Evolutionary conservation across 2,329 filamentous ascomycete genomes (phyloP).

Genomic region (Shiraia sp.): DNA sequence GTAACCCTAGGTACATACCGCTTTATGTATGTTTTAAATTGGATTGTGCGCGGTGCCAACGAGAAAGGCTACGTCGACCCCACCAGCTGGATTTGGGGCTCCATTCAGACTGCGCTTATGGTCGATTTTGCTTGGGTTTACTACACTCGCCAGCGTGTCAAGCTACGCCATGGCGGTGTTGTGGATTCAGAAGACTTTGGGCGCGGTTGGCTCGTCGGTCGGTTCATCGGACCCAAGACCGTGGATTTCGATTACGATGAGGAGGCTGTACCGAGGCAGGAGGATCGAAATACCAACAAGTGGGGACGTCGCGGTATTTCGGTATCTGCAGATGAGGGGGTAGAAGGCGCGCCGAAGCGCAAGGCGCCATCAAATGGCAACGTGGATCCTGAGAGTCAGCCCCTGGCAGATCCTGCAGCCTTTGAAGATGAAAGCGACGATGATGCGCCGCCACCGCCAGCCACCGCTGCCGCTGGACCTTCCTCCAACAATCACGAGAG

Average conservation of each 20-base stretch:
- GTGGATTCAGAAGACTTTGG: slow-evolving; percentile 88
- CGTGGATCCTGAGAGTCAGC: slow-evolving; percentile 39
- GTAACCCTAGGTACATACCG: slow-evolving; percentile 85
- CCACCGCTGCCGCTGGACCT: slow-evolving; percentile 9
- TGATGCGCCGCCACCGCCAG: slow-evolving; percentile 37
- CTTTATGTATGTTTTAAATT: slow-evolving; percentile 87
- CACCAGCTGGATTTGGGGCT: slow-evolving; percentile 80
- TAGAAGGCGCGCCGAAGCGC: slow-evolving; percentile 39
- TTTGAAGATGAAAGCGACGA: slow-evolving; percentile 54
- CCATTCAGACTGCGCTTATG: slow-evolving; percentile 88
- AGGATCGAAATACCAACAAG: slow-evolving; percentile 40
- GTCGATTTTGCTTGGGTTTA: slow-evolving; percentile 97
- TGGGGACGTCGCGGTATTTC: slow-evolving; percentile 64
- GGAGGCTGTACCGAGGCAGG: slow-evolving; percentile 55
- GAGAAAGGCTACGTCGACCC: slow-evolving; percentile 63
- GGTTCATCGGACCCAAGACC: slow-evolving; percentile 68
- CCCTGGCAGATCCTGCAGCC: slow-evolving; percentile 51
- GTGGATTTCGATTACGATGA: slow-evolving; percentile 57
- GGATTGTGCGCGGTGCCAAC: slow-evolving; percentile 73
- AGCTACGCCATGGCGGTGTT: slow-evolving; percentile 83
- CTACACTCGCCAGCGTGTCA: slow-evolving; percentile 89
- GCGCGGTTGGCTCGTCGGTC: slow-evolving; percentile 80
- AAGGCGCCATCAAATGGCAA: slow-evolving; percentile 17
- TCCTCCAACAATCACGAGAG: slow-evolving; percentile 26
- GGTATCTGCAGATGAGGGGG: slow-evolving; percentile 61